Evolutionary conservation across 768 basidiomycete species (phyloP).

Genomic region (Boletus sensibilis): DNA sequence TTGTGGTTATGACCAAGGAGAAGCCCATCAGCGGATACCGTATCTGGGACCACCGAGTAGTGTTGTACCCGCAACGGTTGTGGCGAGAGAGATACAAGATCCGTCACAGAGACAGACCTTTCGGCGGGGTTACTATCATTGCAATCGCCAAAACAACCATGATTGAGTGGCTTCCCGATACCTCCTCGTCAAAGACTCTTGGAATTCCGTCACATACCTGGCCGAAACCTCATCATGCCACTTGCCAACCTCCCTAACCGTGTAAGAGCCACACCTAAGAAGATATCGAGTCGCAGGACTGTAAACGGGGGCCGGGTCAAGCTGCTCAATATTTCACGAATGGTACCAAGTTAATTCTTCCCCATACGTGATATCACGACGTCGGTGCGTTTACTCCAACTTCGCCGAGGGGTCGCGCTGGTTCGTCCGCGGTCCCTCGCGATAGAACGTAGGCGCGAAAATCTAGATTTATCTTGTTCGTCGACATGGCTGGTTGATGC

Average conservation of each 20-base stretch:
- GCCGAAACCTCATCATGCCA: neutral
- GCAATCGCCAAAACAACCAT: neutral
- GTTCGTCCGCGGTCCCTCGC: neutral
- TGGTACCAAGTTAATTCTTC: neutral
- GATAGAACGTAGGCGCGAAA: neutral
- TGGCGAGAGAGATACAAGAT: neutral
- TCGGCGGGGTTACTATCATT: slow-evolving; percentile 7
- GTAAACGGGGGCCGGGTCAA: no score
- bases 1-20: neutral
- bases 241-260: neutral
- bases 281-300: neutral
- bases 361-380: neutral
- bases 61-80: neutral
- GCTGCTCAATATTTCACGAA: neutral
- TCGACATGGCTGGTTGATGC: neutral
- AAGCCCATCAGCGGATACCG: neutral
- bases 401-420: neutral
- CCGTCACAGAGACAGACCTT: neutral
- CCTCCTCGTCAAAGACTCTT: neutral
- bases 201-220: no score
- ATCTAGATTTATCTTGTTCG: neutral
- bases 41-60: no score
- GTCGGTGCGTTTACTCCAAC: neutral
- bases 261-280: neutral
- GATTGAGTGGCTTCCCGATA: neutral